These are phyloP conservation scores for Colletotrichum cuscutae DNA, from an alignment of 2,329 filamentous ascomycete species.

Conservation along the genomic window DNA sequence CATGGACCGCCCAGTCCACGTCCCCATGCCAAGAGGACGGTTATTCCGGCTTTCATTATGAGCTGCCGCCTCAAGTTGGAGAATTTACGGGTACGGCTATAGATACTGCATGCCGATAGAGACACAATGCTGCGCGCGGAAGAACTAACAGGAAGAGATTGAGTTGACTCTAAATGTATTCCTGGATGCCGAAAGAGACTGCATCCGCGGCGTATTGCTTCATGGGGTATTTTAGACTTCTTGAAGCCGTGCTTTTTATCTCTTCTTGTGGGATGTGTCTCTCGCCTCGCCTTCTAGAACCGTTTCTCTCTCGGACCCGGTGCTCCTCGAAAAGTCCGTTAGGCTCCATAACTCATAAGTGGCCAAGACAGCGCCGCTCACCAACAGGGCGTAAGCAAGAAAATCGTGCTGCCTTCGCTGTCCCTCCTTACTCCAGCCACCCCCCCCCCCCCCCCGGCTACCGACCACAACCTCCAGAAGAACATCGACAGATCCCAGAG, in stretches of 20 bases:
- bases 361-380: background rate
- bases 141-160: background rate
- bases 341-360: conserved; percentile 39
- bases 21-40: background rate
- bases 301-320: conserved; percentile 30
- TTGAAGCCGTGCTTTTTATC: background rate
- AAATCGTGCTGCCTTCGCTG: background rate
- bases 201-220: background rate
- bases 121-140: background rate
- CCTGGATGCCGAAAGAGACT: background rate
- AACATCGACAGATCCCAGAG: conserved; percentile 30
- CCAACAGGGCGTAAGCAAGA: background rate
- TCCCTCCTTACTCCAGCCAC: background rate
- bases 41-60: background rate
- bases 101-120: no score
- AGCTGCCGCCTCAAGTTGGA: background rate
- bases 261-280: background rate
- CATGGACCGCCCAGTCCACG: background rate
- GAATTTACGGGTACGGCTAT: background rate
- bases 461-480: conserved; percentile 1
- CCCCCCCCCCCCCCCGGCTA: conserved; percentile 28
- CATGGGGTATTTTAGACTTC: background rate
- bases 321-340: conserved; percentile 21
- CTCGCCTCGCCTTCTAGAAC: conserved; percentile 7
- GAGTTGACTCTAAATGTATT: background rate